Evolutionary conservation across 202 grass and related monocot species (phyloP).

Genomic region (Panicum hallii): DNA sequence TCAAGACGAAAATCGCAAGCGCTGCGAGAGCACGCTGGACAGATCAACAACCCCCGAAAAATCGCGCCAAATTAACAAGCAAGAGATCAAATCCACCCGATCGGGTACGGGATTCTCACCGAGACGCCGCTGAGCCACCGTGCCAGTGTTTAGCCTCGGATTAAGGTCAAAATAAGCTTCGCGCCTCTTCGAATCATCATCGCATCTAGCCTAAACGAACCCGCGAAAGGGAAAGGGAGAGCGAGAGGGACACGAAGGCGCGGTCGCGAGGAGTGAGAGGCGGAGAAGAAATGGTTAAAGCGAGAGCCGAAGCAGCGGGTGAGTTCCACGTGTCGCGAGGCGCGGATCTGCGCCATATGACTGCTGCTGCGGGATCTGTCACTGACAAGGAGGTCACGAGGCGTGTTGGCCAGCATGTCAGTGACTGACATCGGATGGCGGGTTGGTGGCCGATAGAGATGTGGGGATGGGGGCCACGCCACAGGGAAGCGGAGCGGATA

Average conservation of each 20-base stretch:
- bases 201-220: slow-evolving; percentile 29
- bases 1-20: neutral
- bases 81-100: slow-evolving; percentile 35
- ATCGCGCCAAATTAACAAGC: neutral
- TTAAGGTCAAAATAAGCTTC: slow-evolving; percentile 22
- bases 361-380: rapidly evolving
- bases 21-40: neutral
- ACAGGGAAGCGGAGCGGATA: slow-evolving; percentile 52
- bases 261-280: neutral
- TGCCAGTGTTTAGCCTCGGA: neutral
- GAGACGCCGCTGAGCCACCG: neutral
- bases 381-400: neutral
- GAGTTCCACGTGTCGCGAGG: slow-evolving; percentile 44
- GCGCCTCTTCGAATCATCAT: neutral
- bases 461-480: slow-evolving; percentile 21
- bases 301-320: slow-evolving; percentile 16
- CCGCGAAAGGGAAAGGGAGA: neutral
- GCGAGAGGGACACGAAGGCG: neutral
- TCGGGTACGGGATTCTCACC: slow-evolving; percentile 30
- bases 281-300: slow-evolving; percentile 45
- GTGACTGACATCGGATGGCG: rapidly evolving
- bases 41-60: slow-evolving; percentile 30
- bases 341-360: neutral
- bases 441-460: neutral
- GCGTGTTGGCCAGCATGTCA: rapidly evolving